A percentile compares a stretch with the other conserved stretches of the same genome.
Conservation (phyloP, 2,329 filamentous ascomycete genomes). For the Tolypocladium ophioglossoides region DNA sequence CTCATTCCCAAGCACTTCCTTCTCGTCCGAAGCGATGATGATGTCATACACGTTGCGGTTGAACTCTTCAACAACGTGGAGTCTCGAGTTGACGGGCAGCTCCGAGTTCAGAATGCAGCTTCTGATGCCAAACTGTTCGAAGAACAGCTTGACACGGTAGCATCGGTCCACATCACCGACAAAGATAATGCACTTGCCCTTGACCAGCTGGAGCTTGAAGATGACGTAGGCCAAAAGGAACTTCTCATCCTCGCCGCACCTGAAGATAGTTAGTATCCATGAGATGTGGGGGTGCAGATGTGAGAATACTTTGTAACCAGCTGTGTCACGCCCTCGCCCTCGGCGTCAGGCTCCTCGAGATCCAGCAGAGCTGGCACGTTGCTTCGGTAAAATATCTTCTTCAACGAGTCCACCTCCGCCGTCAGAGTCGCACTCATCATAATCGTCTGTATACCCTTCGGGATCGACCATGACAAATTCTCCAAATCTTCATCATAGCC, state of each 20-base stretch:
- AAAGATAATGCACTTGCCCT: conserved; percentile 68
- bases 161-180: conserved; percentile 79
- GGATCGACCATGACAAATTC: conserved; percentile 65
- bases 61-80: conserved; percentile 95
- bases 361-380: conserved; percentile 65
- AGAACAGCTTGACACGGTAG: conserved; percentile 86
- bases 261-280: conserved; percentile 18
- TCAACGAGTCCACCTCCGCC: conserved; percentile 75
- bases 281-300: not conserved
- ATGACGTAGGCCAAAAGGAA: conserved; percentile 89
- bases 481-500: conserved; percentile 88
- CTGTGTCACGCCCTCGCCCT: conserved; percentile 69
- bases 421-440: conserved; percentile 92
- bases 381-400: conserved; percentile 67
- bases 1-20: conserved; percentile 66
- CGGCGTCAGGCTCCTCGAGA: conserved; percentile 70
- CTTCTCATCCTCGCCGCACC: conserved; percentile 93
- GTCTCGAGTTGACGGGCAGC: conserved; percentile 80
- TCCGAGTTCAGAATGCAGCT: conserved; percentile 93
- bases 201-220: conserved; percentile 88
- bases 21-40: conserved; percentile 90
- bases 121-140: conserved; percentile 94
- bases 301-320: conserved; percentile 62
- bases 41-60: conserved; percentile 97
- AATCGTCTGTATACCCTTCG: conserved; percentile 78